phyloP scores from a whole-genome alignment of 1,284 basidiomycete genomes.

The Wolfiporia cocos region DNA sequence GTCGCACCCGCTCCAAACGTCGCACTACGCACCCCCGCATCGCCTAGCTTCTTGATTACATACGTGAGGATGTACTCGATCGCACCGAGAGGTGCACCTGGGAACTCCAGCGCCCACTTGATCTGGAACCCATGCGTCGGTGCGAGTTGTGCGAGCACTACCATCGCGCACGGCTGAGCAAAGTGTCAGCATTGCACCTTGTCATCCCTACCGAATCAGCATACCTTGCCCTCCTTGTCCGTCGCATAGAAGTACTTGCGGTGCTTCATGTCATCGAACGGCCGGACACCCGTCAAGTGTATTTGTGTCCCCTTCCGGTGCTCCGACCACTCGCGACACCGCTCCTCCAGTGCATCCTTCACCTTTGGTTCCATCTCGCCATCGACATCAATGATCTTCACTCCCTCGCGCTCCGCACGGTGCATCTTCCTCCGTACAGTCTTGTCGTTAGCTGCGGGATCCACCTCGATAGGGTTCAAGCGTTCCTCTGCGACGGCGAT shows the following conservation, averaged over 20 bases:
- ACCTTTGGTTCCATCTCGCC: slow-evolving; percentile 35
- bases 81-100: slow-evolving; percentile 43
- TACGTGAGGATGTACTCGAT: slow-evolving; percentile 39
- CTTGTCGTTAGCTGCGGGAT: slow-evolving; percentile 35
- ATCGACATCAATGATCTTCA: slow-evolving; percentile 34
- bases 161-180: slow-evolving; percentile 33
- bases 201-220: slow-evolving; percentile 1
- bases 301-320: slow-evolving; percentile 46
- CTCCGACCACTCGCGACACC: slow-evolving; percentile 41
- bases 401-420: slow-evolving; percentile 41
- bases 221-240: slow-evolving; percentile 34
- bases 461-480: slow-evolving; percentile 36
- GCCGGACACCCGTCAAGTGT: slow-evolving; percentile 46
- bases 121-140: slow-evolving; percentile 47
- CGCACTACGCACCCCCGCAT: slow-evolving; percentile 34
- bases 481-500: slow-evolving; percentile 48
- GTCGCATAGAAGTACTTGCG: slow-evolving; percentile 47
- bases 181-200: background rate
- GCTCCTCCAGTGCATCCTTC: slow-evolving; percentile 30
- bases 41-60: slow-evolving; percentile 39
- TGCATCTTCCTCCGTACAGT: slow-evolving; percentile 41
- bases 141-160: slow-evolving; percentile 48
- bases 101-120: slow-evolving; percentile 56
- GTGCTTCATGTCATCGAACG: slow-evolving; percentile 47
- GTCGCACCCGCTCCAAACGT: slow-evolving; percentile 45